Conservation (phyloP, 805 yeast species). For the Wickerhamia fluorescens region DNA sequence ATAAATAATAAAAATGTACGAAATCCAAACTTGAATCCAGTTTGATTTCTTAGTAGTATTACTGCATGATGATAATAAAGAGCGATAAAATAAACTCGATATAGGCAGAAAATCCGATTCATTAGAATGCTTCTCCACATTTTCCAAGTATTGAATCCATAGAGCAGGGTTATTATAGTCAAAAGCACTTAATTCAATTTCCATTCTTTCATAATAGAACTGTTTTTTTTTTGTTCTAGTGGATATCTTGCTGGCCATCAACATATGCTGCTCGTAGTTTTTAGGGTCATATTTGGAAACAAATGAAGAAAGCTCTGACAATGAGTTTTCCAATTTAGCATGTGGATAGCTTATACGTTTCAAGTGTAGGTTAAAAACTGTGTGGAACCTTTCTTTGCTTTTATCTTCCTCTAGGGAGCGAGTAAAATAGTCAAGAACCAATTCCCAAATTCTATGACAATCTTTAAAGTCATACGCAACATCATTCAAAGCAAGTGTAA, state of each 20-base stretch:
- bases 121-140: slow-evolving; percentile 11
- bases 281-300: slow-evolving; percentile 22
- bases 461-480: slow-evolving; percentile 19
- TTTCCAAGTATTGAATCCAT: slow-evolving; percentile 30
- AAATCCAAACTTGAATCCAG: slow-evolving; percentile 19
- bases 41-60: too few relatives aligned
- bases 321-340: slow-evolving; percentile 31
- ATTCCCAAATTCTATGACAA: slow-evolving; percentile 15
- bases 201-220: slow-evolving; percentile 30
- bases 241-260: slow-evolving; percentile 25
- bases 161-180: too few relatives aligned
- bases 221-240: slow-evolving; percentile 19
- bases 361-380: slow-evolving; percentile 16
- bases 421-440: slow-evolving; percentile 5
- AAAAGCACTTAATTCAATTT: slow-evolving; percentile 17
- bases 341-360: slow-evolving; percentile 37
- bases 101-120: background rate
- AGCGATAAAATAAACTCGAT: slow-evolving; percentile 6
- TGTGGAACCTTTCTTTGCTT: slow-evolving; percentile 8
- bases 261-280: slow-evolving; percentile 30
- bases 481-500: slow-evolving; percentile 14
- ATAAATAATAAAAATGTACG: slow-evolving; percentile 20
- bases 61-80: too few relatives aligned
- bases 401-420: slow-evolving; percentile 5
- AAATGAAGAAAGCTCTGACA: slow-evolving; percentile 32